phyloP scores from a whole-genome alignment of 495 filamentous ascomycete species.

The Aspergillus haitiensis region DNA sequence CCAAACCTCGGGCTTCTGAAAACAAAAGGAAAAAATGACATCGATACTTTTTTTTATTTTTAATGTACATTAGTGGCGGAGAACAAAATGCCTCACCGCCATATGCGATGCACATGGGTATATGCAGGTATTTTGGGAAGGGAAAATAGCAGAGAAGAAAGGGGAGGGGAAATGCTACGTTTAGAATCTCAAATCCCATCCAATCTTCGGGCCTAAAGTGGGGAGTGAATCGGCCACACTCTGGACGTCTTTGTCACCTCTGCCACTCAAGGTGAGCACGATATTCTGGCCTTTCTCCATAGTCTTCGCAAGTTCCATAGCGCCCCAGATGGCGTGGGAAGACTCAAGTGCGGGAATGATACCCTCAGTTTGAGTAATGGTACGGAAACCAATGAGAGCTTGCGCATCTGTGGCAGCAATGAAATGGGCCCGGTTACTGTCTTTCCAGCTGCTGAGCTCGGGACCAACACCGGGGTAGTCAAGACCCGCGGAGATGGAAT shows the following conservation, averaged over 20 bases:
- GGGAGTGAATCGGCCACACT: constrained; percentile 95
- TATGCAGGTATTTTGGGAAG: constrained; percentile 1
- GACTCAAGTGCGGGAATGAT: constrained; percentile 97
- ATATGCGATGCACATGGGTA: background rate
- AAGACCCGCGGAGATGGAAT: constrained; percentile 94
- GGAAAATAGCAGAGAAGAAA: constrained; percentile 1
- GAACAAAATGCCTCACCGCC: background rate
- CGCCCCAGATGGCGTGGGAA: constrained; percentile 87
- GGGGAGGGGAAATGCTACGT: background rate
- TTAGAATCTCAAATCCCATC: constrained; percentile 87
- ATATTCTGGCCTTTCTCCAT: constrained; percentile 87
- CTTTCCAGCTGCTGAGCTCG: constrained; percentile 91
- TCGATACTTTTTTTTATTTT: too few species aligned
- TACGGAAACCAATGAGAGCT: constrained; percentile 84
- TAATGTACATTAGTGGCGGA: background rate
- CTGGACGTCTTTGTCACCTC: constrained; percentile 98
- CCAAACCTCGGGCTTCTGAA: background rate
- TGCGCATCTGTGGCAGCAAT: constrained; percentile 89
- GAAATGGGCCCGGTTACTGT: constrained; percentile 79
- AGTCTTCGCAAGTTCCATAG: constrained; percentile 84
- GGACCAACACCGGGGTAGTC: constrained; percentile 98
- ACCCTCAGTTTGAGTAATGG: constrained; percentile 82
- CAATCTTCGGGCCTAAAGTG: constrained; percentile 83
- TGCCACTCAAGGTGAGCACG: constrained; percentile 89
- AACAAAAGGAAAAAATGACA: too few species aligned